Percentiles rank a stretch among this genome's conserved stretches.
Conservation (phyloP, 2,329 filamentous ascomycete species). For the Xylariomycetidae sp. region DNA sequence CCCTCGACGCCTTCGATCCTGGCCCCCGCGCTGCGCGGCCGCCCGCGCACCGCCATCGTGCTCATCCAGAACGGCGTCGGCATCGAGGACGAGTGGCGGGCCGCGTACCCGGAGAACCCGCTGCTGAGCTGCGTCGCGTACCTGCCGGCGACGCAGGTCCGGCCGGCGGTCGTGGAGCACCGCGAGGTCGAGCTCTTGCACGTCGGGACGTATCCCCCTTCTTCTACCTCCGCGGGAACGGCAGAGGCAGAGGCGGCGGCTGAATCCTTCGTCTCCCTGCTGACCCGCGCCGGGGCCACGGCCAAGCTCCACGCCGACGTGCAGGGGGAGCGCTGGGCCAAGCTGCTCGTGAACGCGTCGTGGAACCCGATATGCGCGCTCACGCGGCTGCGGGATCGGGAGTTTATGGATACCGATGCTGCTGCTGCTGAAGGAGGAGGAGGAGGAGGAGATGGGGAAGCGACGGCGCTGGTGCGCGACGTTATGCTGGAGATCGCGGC, state of each 20-base stretch:
- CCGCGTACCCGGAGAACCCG: constrained; percentile 42
- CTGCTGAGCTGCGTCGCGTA: constrained; percentile 50
- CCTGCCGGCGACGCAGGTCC: constrained; percentile 44
- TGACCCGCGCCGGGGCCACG: constrained; percentile 38
- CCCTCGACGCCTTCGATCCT: constrained; percentile 23
- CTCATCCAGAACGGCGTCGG: constrained; percentile 54
- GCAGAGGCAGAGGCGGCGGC: constrained; percentile 25
- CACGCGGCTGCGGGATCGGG: constrained; percentile 40
- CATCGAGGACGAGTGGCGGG: constrained; percentile 46
- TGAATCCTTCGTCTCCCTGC: constrained; percentile 33
- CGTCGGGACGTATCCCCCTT: constrained; percentile 43
- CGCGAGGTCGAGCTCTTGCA: constrained; percentile 42
- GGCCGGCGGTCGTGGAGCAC: constrained; percentile 42
- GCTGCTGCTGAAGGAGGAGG: background rate
- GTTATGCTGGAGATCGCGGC: constrained; percentile 30
- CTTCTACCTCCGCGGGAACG: constrained; percentile 27
- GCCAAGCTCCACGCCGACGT: constrained; percentile 41
- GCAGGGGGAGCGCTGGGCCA: constrained; percentile 48
- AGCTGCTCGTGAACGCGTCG: constrained; percentile 49
- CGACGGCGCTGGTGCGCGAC: constrained; percentile 22
- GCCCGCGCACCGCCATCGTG: constrained; percentile 43
- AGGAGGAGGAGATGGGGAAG: constrained; percentile 6
- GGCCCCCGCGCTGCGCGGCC: constrained; percentile 19
- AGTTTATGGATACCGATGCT: constrained; percentile 33
- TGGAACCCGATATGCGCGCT: constrained; percentile 55